These are phyloP conservation scores for Heimioporus sp. DNA, from an alignment of 768 basidiomycete species.

Conservation along the genomic window DNA sequence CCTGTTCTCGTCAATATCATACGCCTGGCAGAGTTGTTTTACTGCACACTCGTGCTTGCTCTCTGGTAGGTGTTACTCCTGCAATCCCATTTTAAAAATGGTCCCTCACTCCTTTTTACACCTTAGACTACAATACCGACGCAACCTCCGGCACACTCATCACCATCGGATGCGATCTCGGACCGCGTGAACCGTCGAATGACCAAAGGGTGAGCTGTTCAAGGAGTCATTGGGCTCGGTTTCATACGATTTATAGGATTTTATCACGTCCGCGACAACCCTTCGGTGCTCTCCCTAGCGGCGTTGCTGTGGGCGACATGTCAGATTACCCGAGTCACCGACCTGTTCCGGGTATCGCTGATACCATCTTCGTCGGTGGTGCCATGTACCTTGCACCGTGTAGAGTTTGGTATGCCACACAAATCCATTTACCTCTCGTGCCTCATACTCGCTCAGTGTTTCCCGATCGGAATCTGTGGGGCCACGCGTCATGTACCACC, in stretches of 20 bases:
- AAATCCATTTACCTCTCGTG: background rate
- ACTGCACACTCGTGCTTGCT: constrained; percentile 70
- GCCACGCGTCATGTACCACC: constrained; percentile 73
- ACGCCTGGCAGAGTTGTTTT: too few species aligned
- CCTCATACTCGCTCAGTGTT: constrained; percentile 30
- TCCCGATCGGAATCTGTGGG: constrained; percentile 69
- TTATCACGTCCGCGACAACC: constrained; percentile 79
- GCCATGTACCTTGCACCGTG: constrained; percentile 68
- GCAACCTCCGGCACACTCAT: constrained; percentile 79
- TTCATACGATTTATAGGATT: constrained; percentile 67
- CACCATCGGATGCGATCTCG: constrained; percentile 65
- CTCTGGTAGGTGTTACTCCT: constrained; percentile 50
- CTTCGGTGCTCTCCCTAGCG: constrained; percentile 71
- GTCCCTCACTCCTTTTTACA: background rate
- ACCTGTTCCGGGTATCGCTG: constrained; percentile 62
- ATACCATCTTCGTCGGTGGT: constrained; percentile 74
- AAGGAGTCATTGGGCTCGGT: too few species aligned
- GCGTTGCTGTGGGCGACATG: constrained; percentile 62
- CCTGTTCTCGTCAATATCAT: too few species aligned
- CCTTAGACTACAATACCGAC: constrained; percentile 74
- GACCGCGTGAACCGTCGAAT: constrained; percentile 52
- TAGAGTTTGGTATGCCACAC: constrained; percentile 56
- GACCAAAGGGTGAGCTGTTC: too few species aligned
- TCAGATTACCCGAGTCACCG: constrained; percentile 72
- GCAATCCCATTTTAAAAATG: too few species aligned